Base-by-base conservation (phyloP, 2,329 filamentous ascomycete genomes). In the Fusarium protoensiforme region DNA sequence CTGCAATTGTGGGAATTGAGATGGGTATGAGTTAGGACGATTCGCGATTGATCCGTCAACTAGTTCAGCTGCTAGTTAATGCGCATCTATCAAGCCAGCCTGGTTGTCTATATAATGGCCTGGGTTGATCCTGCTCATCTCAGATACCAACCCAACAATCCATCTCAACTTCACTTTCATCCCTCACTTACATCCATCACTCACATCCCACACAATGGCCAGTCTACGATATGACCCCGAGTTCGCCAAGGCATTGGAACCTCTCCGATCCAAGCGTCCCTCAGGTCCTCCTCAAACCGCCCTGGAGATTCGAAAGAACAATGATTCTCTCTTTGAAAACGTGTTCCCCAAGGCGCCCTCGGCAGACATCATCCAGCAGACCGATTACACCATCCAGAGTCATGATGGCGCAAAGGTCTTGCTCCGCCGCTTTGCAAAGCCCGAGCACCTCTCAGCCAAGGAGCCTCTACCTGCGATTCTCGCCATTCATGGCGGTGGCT, bases 401-500 rank as follows among this genome's bases (percentile, higher is more conserved):
- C 65, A 69, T 10, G 74, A 75, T 38, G 64, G 65, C 3, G 39
- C 20, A 4, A 29, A 67, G 18, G 48, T 77, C 24, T 56, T 72
- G 54, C 51, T 77, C 22, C 70, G 70, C 11, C 67, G 64, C 10
- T 76, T 67, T 57, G 68, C 64, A 2, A 70, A 60, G 10, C 59
- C 59, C 6, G 64, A 58, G 13, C 60, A 70, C 27, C 54, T 73
- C 8, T 48, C 38, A 0, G 53, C 48, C 2, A 29, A 68, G 31
- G 61, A 68, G 22, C 70, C 72, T 7, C 65, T 65, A n/a, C 74
- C 74, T 1, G 62, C 65, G 0, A 38, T 75, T n/a, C 60, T 76
- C 5, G 39, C 35, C 3, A 39, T 77, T 2, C 71, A 77, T 5
- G 75, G 75, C 31, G 75, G 75, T 8, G 75, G 71, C 5, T 62